phyloP scores from a whole-genome alignment of 2,329 filamentous ascomycete genomes.

The Pseudomassariella vexata region DNA sequence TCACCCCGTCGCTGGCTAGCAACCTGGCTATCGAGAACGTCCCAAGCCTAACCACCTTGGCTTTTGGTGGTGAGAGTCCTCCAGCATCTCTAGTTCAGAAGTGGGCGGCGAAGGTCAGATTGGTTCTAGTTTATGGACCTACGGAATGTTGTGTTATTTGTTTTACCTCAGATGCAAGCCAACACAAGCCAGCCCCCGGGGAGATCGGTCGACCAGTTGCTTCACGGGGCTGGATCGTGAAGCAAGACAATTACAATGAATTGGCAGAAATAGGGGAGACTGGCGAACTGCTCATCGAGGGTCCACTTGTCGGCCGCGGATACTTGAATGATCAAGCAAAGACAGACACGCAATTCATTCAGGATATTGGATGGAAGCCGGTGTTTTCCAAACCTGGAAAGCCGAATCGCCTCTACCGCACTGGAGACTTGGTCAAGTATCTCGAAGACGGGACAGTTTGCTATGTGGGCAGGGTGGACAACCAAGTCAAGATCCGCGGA shows the following conservation, averaged over 20 bases:
- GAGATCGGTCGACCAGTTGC: background rate
- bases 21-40: conserved; percentile 4
- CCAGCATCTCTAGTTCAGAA: conserved; percentile 1
- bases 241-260: background rate
- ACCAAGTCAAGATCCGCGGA: conserved; percentile 2
- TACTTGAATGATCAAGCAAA: conserved; percentile 1
- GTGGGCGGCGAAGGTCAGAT: conserved; percentile 3
- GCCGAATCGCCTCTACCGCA: background rate
- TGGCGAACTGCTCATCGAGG: conserved; percentile 1
- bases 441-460: background rate
- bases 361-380: background rate
- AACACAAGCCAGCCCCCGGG: background rate
- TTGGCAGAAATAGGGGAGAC: background rate
- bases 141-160: conserved; percentile 4
- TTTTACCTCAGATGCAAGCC: background rate
- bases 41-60: conserved; percentile 4
- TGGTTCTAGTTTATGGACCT: conserved; percentile 5
- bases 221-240: background rate
- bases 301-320: background rate
- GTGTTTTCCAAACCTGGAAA: background rate
- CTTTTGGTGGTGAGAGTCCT: conserved; percentile 5
- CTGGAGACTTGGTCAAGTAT: conserved; percentile 1
- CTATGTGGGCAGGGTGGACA: background rate
- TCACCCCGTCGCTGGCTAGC: conserved; percentile 6
- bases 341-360: background rate